phyloP scores from a whole-genome alignment of 2,329 filamentous ascomycete genomes.

The Fusarium nisikadoi region DNA sequence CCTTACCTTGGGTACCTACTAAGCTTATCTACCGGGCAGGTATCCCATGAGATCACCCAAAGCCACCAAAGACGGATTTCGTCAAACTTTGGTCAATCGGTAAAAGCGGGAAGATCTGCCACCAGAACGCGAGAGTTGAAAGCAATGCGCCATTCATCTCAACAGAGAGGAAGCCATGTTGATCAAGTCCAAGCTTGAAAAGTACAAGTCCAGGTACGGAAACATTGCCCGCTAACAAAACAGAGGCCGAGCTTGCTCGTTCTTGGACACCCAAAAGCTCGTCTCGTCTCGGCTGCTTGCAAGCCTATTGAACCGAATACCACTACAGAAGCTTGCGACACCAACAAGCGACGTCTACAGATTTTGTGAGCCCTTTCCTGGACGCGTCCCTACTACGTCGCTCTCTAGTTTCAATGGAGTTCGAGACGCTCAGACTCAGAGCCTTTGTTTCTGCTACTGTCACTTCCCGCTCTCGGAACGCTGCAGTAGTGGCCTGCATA shows the following conservation, averaged over 20 bases:
- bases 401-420: slow-evolving; percentile 2
- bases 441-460: slow-evolving; percentile 33
- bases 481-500: slow-evolving; percentile 39
- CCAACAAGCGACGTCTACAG: not conserved
- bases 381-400: slow-evolving; percentile 2
- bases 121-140: slow-evolving; percentile 26
- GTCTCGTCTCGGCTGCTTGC: slow-evolving; percentile 24
- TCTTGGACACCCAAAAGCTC: slow-evolving; percentile 14
- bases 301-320: slow-evolving; percentile 25
- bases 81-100: slow-evolving; percentile 22
- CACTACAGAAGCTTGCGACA: slow-evolving; percentile 22
- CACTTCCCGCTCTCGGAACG: slow-evolving; percentile 37
- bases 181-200: slow-evolving; percentile 12
- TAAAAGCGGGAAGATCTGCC: slow-evolving; percentile 30
- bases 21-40: not conserved
- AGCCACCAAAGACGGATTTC: slow-evolving; percentile 10
- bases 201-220: not conserved
- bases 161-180: not conserved
- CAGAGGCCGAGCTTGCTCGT: slow-evolving; percentile 6
- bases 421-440: slow-evolving; percentile 30
- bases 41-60: slow-evolving; percentile 7
- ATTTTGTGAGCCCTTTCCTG: slow-evolving; percentile 20
- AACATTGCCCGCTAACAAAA: slow-evolving; percentile 3
- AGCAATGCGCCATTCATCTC: slow-evolving; percentile 22
- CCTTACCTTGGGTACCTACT: not conserved